Conservation (phyloP, 2,329 filamentous ascomycete genomes). For the Pleurostoma richardsiae region DNA sequence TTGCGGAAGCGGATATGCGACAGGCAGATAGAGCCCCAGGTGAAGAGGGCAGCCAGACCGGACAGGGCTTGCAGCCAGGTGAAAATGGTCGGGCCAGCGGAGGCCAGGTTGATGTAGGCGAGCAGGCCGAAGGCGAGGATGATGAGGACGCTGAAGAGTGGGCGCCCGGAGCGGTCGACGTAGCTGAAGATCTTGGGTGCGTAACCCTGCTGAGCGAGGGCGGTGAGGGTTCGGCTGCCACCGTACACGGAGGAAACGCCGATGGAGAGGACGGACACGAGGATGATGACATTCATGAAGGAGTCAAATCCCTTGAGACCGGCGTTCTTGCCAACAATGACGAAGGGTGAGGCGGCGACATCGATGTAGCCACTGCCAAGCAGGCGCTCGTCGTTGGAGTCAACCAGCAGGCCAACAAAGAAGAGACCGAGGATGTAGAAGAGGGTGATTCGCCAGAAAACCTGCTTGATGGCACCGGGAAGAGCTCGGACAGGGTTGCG, state of each 20-base stretch:
- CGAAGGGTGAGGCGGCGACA: slow-evolving; percentile 48
- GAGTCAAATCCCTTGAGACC: slow-evolving; percentile 45
- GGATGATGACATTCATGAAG: slow-evolving; percentile 56
- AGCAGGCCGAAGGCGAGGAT: slow-evolving; percentile 45
- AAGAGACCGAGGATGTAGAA: slow-evolving; percentile 50
- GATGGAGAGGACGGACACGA: slow-evolving; percentile 54
- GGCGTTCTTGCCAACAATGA: slow-evolving; percentile 51
- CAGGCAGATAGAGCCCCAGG: slow-evolving; percentile 65
- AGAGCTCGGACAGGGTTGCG: slow-evolving; percentile 66
- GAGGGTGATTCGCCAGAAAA: slow-evolving; percentile 52
- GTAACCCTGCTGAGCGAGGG: slow-evolving; percentile 53
- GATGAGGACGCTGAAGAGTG: slow-evolving; percentile 41
- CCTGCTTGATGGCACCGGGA: slow-evolving; percentile 80
- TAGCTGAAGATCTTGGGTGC: slow-evolving; percentile 53
- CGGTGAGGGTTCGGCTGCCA: slow-evolving; percentile 53
- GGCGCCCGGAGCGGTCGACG: slow-evolving; percentile 53
- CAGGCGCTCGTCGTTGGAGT: slow-evolving; percentile 38
- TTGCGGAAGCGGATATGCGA: slow-evolving; percentile 65
- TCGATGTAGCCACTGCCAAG: slow-evolving; percentile 41
- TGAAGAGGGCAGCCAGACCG: slow-evolving; percentile 60
- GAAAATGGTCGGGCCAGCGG: slow-evolving; percentile 47
- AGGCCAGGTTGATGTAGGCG: slow-evolving; percentile 40
- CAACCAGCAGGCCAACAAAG: slow-evolving; percentile 45
- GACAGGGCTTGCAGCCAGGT: slow-evolving; percentile 63
- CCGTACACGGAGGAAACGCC: slow-evolving; percentile 56